Percentiles rank a stretch among this genome's conserved stretches.
These are phyloP conservation scores for Trichocladium antarcticum DNA, from an alignment of 495 filamentous ascomycete species.

Conservation along the genomic window DNA sequence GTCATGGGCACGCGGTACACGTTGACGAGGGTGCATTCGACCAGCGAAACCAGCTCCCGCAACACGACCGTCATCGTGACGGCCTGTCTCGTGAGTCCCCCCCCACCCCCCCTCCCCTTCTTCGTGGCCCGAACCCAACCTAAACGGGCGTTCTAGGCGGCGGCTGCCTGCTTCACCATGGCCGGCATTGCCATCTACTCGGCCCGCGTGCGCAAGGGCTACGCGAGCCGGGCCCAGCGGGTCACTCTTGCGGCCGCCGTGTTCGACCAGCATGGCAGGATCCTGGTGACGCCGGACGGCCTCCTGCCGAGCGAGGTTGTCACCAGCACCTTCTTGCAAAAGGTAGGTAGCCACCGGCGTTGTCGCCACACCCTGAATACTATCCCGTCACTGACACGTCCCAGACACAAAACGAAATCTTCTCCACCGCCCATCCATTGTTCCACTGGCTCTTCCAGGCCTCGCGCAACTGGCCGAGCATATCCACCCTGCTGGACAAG, in stretches of 20 bases:
- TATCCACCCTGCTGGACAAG: slow-evolving; percentile 54
- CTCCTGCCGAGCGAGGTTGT: slow-evolving; percentile 72
- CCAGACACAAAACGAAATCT: slow-evolving; percentile 59
- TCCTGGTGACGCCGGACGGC: slow-evolving; percentile 73
- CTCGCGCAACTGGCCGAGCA: slow-evolving; percentile 59
- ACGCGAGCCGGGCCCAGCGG: slow-evolving; percentile 59
- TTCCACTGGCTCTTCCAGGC: slow-evolving; percentile 84
- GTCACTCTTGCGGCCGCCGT: slow-evolving; percentile 65
- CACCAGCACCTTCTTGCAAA: slow-evolving; percentile 64
- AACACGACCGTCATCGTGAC: slow-evolving; percentile 52
- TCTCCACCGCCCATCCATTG: slow-evolving; percentile 63
- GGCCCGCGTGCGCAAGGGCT: slow-evolving; percentile 42
- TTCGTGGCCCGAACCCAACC: too few species aligned
- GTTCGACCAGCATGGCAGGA: slow-evolving; percentile 61
- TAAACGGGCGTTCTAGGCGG: slow-evolving; percentile 35
- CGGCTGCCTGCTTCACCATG: slow-evolving; percentile 48
- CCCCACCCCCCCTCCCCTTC: not conserved
- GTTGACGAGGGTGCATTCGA: slow-evolving; percentile 27
- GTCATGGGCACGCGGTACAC: slow-evolving; percentile 57
- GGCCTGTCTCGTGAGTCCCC: slow-evolving; percentile 46
- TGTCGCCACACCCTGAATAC: too few species aligned
- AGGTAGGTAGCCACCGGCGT: too few species aligned
- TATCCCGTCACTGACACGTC: slow-evolving; percentile 20
- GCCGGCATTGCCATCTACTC: slow-evolving; percentile 42
- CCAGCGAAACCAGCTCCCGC: slow-evolving; percentile 33